Base-by-base conservation (phyloP, 768 basidiomycete species). In the Hericium alpestre region DNA sequence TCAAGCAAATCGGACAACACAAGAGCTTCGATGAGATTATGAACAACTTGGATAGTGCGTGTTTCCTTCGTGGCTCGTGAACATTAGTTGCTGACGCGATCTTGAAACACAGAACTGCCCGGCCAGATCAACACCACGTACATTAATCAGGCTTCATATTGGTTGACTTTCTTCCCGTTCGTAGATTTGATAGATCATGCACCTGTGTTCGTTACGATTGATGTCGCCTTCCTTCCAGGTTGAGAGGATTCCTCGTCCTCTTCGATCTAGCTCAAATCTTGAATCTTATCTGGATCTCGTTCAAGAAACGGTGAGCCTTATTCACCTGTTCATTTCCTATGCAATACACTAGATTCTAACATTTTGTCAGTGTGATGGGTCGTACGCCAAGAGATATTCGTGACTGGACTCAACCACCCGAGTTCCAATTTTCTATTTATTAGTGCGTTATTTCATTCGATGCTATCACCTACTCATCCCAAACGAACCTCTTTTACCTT, bases 181-280 rank as follows among this genome's bases (percentile, higher is more conserved):
- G 87, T 74, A 49, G 50, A 59, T 22, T 20, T 50, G 38, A 55
- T 46, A 2, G 32, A 40, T 54, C 2, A 16, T 27, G 49, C 25
- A 10, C 27, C 27, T 51, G 6, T 51, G 22, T 51, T 7, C 13
- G 8, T 37, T 10, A 43, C 4, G 22, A 6, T 12, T 48, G 37
- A 53, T 47, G 41, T 20, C 50, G 51, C 32, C 59, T 38, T 13
- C 32, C 43, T 51, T 56, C 20, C 62, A 91, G 90, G 7, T 76
- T 98, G 39, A 90, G 95, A 67, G 96, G 94, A 23, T 96, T 97
- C 80, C 79, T 98, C 43, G 87, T 83, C 10, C 76, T 97, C 56
- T 98, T 98, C 66, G 96, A 99, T 69, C 75, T 99, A 38, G 95
- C 96, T 6, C 96, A 99, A 71, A 82, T 98, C 53, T 70, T 98